Percentiles rank a stretch among this genome's conserved stretches.
These are phyloP conservation scores for Podila minutissima DNA, from an alignment of 192 early-diverging fungal species.

Conservation along the genomic window DNA sequence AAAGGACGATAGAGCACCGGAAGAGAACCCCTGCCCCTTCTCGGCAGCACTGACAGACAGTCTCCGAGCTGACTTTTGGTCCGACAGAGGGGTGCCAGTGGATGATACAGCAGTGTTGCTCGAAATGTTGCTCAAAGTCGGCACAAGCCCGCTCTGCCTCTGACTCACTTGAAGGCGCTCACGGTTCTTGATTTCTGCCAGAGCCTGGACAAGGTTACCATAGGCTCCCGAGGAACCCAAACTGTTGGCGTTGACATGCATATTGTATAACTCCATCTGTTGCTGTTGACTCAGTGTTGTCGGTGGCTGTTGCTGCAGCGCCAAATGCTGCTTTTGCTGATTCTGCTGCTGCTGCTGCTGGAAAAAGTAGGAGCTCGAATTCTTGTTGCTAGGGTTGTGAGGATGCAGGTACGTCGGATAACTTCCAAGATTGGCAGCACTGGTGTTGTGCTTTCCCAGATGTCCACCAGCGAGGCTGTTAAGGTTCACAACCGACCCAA, in stretches of 20 bases:
- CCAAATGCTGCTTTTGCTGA: slow-evolving; percentile 11
- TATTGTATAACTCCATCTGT: slow-evolving; percentile 32
- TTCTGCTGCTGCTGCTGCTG: slow-evolving; percentile 1
- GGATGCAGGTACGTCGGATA: background rate
- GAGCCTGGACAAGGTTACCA: slow-evolving; percentile 30
- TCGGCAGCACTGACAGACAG: slow-evolving; percentile 16
- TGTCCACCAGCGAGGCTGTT: background rate
- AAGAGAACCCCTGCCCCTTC: background rate
- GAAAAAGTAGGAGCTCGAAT: slow-evolving; percentile 10
- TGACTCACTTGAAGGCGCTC: slow-evolving; percentile 7
- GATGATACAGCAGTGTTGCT: background rate
- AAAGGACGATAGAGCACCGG: too few relatives aligned
- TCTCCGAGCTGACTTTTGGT: background rate
- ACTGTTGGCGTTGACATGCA: slow-evolving; percentile 47
- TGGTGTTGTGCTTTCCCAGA: background rate
- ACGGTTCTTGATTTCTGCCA: slow-evolving; percentile 32
- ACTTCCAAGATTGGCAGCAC: slow-evolving; percentile 9
- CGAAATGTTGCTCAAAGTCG: background rate
- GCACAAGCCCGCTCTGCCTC: background rate
- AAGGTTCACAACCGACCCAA: slow-evolving; percentile 14
- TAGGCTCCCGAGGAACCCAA: slow-evolving; percentile 37
- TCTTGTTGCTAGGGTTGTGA: background rate
- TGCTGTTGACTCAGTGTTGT: slow-evolving; percentile 28
- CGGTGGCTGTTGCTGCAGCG: slow-evolving; percentile 12
- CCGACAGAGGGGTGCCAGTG: background rate